Evolutionary conservation across 2,329 filamentous ascomycete species (phyloP), one percentile per base, ranked within the genome.

Genomic region (Xylaria sp.): DNA sequence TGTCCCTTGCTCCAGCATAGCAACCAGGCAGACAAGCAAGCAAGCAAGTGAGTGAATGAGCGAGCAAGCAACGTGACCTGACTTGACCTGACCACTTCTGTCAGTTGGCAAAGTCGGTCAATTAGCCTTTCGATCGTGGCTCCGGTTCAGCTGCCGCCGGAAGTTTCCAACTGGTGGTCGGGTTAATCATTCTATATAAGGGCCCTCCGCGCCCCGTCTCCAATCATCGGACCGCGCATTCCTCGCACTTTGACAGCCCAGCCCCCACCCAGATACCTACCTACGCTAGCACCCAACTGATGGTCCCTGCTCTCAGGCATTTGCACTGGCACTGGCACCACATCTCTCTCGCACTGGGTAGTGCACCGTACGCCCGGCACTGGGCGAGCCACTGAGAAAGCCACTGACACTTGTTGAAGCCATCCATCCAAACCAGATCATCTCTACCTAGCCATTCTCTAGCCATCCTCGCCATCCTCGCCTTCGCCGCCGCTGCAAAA

Each of bases 401-500:
- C 49, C 61, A 59, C 62, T 63, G 64, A 56, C 62, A 63, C 58
- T 60, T 62, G 46, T 69, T 67, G 68, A 71, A 65, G 69, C 70
- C 71, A 65, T 72, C 70, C 65, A 67, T 64, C 64, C 65, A 66
- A 73, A 70, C 71, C 74, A 71, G 70, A 73, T 72, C 72, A 72
- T 72, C 73, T 70, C 73, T 70, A 59, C 62, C 62, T 57, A 66
- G 51, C 66, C 36, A 38, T 38, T 13, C 36, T 38, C 36, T 38
- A 38, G 36, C 36, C 73, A 73, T 76, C 71, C 49, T 54, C 9
- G 49, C 53, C 53, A 56, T 58, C 36, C 72, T 77, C 75, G 74
- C 73, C 73, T 76, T 75, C 74, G 72, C 70, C 71, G 74, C 74
- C 72, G 74, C 71, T 70, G 73, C 72, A 73, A 75, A 74, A 70